phyloP scores from a whole-genome alignment of 2,329 filamentous ascomycete genomes.

The Trichoderma arundinaceum region DNA sequence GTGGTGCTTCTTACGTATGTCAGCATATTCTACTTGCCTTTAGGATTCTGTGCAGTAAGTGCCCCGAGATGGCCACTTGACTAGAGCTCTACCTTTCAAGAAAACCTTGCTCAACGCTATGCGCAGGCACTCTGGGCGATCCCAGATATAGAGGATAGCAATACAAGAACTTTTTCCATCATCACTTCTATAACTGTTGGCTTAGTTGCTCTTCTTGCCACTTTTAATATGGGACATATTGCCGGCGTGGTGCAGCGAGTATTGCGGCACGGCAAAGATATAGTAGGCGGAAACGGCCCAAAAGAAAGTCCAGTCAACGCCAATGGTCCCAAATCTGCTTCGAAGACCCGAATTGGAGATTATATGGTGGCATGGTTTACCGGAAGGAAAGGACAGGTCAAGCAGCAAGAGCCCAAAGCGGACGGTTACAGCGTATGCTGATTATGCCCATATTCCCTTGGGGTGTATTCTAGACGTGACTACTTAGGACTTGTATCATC shows the following conservation, averaged over 20 bases:
- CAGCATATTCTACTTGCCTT: slow-evolving; percentile 48
- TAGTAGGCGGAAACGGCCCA: neutral
- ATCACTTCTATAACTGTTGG: neutral
- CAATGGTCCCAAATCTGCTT: no score
- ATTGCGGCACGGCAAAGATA: neutral
- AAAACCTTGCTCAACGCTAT: no score
- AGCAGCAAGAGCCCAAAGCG: no score
- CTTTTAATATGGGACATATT: neutral
- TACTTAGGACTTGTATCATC: no score
- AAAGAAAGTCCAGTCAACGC: no score
- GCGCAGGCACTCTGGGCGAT: slow-evolving; percentile 5
- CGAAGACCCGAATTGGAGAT: no score
- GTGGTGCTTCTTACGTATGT: slow-evolving; percentile 48
- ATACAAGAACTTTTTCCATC: neutral
- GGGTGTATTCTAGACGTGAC: no score
- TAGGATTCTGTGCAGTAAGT: slow-evolving; percentile 41
- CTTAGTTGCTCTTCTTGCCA: neutral
- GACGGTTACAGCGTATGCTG: no score
- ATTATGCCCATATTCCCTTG: no score
- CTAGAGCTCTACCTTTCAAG: neutral
- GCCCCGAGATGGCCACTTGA: no score
- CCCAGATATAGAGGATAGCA: neutral
- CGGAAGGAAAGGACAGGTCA: no score
- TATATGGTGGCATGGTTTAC: no score
- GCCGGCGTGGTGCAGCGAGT: neutral